These are phyloP conservation scores for Mycena vulgaris DNA, from an alignment of 768 basidiomycete genomes.

Conservation along the genomic window DNA sequence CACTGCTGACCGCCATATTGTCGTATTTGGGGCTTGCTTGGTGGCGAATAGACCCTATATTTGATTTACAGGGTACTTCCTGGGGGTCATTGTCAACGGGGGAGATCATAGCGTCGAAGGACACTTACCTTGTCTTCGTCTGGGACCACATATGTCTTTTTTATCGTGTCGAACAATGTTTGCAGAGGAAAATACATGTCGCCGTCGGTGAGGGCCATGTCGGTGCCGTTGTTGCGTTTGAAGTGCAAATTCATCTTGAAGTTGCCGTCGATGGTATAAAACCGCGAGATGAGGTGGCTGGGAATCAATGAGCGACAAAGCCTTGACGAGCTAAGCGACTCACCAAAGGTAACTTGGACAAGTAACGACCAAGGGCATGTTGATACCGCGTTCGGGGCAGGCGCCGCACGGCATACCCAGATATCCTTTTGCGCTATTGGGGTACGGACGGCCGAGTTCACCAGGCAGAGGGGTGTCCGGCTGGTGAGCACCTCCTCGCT, in stretches of 20 bases:
- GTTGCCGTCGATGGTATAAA: slow-evolving; percentile 21
- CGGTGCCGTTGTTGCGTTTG: slow-evolving; percentile 31
- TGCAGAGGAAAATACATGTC: slow-evolving; percentile 29
- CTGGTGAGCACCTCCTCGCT: slow-evolving; percentile 16
- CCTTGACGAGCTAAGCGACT: background rate
- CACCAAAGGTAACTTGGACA: slow-evolving; percentile 22
- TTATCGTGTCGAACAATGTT: background rate
- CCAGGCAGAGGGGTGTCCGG: slow-evolving; percentile 17
- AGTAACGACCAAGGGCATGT: no score
- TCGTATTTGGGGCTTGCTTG: slow-evolving; percentile 21
- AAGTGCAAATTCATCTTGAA: slow-evolving; percentile 23
- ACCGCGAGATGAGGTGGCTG: slow-evolving; percentile 8
- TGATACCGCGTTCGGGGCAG: slow-evolving; percentile 28
- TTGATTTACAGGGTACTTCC: slow-evolving; percentile 15
- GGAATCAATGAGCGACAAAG: background rate
- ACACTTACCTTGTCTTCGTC: no score
- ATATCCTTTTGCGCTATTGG: slow-evolving; percentile 12
- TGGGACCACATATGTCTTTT: background rate
- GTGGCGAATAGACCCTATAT: slow-evolving; percentile 24
- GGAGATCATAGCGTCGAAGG: background rate
- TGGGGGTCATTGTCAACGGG: background rate
- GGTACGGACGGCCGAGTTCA: slow-evolving; percentile 22
- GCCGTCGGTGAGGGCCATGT: slow-evolving; percentile 23
- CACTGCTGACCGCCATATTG: slow-evolving; percentile 17
- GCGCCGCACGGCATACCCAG: slow-evolving; percentile 15